Conservation (phyloP, 75 land plant genomes). For the Chamaecyparis obtusa region DNA sequence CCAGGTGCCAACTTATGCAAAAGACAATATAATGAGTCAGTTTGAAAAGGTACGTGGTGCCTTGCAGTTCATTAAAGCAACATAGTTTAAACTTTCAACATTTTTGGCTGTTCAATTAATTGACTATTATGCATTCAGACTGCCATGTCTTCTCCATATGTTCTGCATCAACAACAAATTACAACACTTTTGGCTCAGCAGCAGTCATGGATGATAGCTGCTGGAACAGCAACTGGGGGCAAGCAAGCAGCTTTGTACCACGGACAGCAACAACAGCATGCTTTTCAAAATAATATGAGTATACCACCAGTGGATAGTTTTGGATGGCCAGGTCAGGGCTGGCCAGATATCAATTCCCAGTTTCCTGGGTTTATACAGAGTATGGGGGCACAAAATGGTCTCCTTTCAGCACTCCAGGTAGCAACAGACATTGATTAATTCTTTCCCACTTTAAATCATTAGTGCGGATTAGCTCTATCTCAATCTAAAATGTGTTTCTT, state of each 20-base stretch:
- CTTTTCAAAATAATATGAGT: neutral
- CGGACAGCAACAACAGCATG: constrained; percentile 12
- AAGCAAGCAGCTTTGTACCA: constrained; percentile 18
- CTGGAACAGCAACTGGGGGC: constrained; percentile 47
- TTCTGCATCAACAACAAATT: constrained; percentile 84
- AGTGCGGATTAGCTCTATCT: neutral
- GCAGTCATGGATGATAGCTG: constrained; percentile 75
- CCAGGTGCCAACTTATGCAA: constrained; percentile 50
- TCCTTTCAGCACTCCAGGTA: neutral
- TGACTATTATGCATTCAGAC: constrained; percentile 29
- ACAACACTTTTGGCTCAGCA: constrained; percentile 77
- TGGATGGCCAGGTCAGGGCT: constrained; percentile 28
- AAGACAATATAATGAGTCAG: constrained; percentile 82
- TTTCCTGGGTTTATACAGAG: constrained; percentile 32
- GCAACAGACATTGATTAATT: neutral
- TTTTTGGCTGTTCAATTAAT: neutral
- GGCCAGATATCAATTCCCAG: constrained; percentile 29
- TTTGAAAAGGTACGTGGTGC: constrained; percentile 64
- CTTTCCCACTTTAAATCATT: neutral
- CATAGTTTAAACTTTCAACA: neutral
- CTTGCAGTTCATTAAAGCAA: neutral
- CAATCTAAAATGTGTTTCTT: neutral
- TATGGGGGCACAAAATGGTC: neutral
- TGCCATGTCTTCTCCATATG: constrained; percentile 76
- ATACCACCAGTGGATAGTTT: constrained; percentile 18